Base-by-base conservation (phyloP, 2,329 filamentous ascomycete genomes). In the Curvularia hawaiiensis region DNA sequence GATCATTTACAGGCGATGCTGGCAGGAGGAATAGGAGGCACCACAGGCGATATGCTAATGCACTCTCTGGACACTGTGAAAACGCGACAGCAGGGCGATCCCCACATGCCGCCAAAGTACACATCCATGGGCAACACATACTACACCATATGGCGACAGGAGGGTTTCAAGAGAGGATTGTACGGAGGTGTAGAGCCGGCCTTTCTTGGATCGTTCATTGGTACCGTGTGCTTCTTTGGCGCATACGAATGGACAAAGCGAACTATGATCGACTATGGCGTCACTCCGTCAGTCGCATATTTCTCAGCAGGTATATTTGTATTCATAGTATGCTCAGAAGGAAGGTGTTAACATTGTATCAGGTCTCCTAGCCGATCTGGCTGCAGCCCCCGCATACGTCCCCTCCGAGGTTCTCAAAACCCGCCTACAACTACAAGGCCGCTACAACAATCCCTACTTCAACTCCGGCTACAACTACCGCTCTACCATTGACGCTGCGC, bases 21-120 rank as follows among this genome's bases (percentile, higher is more conserved):
- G 71, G 95, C 95, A 33, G 95, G 95, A 72, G 95, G 94, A 59
- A 82, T 96, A 52, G 95, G 96, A 72, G 95, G 95, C 52, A 93
- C 91, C 16, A 96, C 90, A 54, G 95, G 96, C 58, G 95, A 99
- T 77, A 90, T 99, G 85, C 82, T 99, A 65, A 99, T 99, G 95
- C 95, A 99, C 80, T 98, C 94, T 45, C 85, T 99, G 72, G 95
- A 99, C 77, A 99, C 95, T 0, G 95, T 99, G 70, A 99, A 99
- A 80, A 99, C 95, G 46, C 87, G 95, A 67, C 96, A 99, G 77
- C 95, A 99, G 79, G 95, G 94, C 71, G 95, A 98, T 72, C 93
- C 94, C 44, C 90, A 95, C 74, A 85, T 97, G 59, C 95, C 95
- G 22, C 90, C 95, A 1, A 96, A 91, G 79, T 99, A 99, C 79